Evolutionary conservation across 2,329 filamentous ascomycete genomes (phyloP).

Genomic region (Pseudogymnoascus sp.): DNA sequence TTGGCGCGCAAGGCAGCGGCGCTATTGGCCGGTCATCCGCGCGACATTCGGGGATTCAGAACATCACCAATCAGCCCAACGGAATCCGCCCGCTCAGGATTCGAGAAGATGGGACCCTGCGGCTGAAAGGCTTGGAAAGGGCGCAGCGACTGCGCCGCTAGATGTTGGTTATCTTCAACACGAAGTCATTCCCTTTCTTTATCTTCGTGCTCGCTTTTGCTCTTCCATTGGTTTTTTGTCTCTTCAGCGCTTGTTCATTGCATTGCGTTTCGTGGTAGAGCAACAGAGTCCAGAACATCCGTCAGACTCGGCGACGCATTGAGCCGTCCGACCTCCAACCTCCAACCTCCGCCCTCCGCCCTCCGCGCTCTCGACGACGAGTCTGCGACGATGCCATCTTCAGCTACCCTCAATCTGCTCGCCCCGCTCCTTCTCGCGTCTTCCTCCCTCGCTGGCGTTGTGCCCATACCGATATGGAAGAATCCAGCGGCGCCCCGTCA

Average conservation of each 20-base stretch:
- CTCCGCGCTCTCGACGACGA: not conserved
- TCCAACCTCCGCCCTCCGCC: not conserved
- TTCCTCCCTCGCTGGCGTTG: not conserved
- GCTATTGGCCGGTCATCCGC: not conserved
- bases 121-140: constrained; percentile 1
- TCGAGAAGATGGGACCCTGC: not conserved
- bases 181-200: not conserved
- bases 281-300: not conserved
- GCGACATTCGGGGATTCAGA: not conserved
- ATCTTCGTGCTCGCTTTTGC: not conserved
- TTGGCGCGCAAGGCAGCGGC: not conserved
- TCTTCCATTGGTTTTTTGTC: not conserved
- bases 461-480: not conserved
- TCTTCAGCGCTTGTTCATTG: not conserved
- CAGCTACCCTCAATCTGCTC: not conserved
- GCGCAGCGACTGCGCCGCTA: not conserved
- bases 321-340: not conserved
- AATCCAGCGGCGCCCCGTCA: not conserved
- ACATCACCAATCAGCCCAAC: not conserved
- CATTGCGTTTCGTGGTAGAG: not conserved
- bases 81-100: not conserved
- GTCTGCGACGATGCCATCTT: not conserved
- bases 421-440: not conserved
- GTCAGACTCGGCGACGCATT: not conserved
- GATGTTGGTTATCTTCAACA: not conserved